Base-by-base conservation (phyloP, 441 rosid genomes). In the Pelargonium citronellum region DNA sequence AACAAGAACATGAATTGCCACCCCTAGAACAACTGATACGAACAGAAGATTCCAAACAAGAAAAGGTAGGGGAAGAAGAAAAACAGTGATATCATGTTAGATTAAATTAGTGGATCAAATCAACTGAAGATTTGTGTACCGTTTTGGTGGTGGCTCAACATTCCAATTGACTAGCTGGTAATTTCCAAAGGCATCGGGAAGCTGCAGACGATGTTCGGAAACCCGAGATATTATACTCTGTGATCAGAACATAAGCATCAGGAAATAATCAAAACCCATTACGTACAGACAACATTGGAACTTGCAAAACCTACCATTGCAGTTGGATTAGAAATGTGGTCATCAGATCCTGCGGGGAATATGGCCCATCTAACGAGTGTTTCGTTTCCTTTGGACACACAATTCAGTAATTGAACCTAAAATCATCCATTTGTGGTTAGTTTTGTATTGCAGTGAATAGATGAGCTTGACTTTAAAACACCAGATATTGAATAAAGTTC, bases 201-300 rank as follows among this genome's bases (percentile, higher is more conserved):
- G 91, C 73, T 67, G 81, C 75, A 91, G 68, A 7, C 69, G 87
- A 71, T 88, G 89, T 71, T 86, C 88, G 20, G 85, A 79, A 78
- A 91, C 83, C 71, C 67, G 83, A 53, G 91, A 74, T 69, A 91
- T 85, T 71, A 89, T 86, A 71, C 74, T 79, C 96, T 93, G 83
- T 27, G n/a, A 63, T 70, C 46, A 72, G 37, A 64, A 70, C 39
- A 70, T 69, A 77, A 39, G 19, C 15, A 70, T 73, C 22, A 75
- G 58, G 61, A 3, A 7, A 30, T n/a, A 9, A 16, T 41, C 67
- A 73, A 67, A 75, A 47, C 57, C 22, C 37, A 58, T 13, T 34
- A 66, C 15, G 51, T 49, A 49, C 17, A 61, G 39, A 46, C 15
- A 30, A 57, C 51, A 66, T 67, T 55, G 11, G 64, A 49, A 61